Evolutionary conservation across 257 asterid genomes (phyloP), one percentile per base, ranked within the genome.

Genomic region (Agastache rugosa): DNA sequence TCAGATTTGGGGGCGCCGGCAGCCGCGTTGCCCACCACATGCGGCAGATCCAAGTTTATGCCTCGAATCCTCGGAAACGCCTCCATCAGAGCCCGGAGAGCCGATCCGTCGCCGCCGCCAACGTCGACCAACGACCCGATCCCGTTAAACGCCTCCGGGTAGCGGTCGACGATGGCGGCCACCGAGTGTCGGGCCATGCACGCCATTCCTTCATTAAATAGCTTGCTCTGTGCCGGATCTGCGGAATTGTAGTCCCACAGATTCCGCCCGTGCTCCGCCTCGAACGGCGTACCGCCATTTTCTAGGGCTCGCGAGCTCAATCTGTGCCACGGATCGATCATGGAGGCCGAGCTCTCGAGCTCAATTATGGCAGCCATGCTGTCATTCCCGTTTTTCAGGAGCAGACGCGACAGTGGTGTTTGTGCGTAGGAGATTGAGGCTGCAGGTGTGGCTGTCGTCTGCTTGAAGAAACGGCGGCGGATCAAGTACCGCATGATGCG

Each of bases 31-130:
- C 87, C 67, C 6, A 80, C 82, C 0, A 88, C 96, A 27, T 90
- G 90, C 10, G 96, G 84, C n/a, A 82, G 85, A 73, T 91, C 93
- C 2, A 79, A 86, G 72, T 82, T 86, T 54, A 89, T 82, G 67
- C 92, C 93, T 9, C 10, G 83, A 69, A 87, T 83, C n/a, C n/a
- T n/a, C 0, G 92, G 90, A 34, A 66, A 86, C 10, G 83, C 81
- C 68, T 80, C 73, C 0, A 87, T 75, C 80, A 91, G 55, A 1
- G 71, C 68, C n/a, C 77, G 44, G 1, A 91, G 73, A 11, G 92
- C 41, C 0, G 91, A 82, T 20, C 96, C 97, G 27, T 89, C 79
- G 0, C 96, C 92, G 6, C 97, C 93, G 19, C 97, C 93, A 5
- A 91, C 93, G 29, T 91, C 97, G 67, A 91, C 97, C 79, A 89